Conservation (phyloP, 83 land plant species). For the Larix sibirica region DNA sequence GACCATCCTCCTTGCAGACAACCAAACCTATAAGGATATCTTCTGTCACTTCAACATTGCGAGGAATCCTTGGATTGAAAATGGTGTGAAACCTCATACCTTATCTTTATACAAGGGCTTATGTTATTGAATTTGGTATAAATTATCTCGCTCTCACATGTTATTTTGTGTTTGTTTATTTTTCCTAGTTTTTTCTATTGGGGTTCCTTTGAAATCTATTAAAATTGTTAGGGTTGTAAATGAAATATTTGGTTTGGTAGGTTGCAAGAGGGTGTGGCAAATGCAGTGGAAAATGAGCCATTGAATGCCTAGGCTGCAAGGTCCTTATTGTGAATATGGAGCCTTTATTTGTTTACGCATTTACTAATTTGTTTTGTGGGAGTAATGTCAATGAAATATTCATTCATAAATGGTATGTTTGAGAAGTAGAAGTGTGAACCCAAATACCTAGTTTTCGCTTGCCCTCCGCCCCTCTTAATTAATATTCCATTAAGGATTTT, state of each 20-base stretch:
- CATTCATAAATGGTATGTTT: neutral
- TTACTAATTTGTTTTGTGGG: too few relatives aligned
- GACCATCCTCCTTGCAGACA: neutral
- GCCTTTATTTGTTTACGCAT: neutral
- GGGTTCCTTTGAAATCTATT: neutral
- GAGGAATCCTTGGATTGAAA: neutral
- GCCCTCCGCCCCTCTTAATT: too few relatives aligned
- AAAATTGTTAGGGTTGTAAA: neutral
- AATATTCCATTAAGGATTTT: too few relatives aligned
- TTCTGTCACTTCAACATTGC: neutral
- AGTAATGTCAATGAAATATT: neutral
- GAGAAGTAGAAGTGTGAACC: too few relatives aligned
- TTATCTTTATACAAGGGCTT: neutral
- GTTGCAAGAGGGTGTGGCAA: constrained; percentile 48
- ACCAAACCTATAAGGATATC: constrained; percentile 1
- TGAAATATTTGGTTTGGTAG: constrained; percentile 25
- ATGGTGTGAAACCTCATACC: neutral
- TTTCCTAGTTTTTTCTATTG: neutral
- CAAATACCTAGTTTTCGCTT: too few relatives aligned
- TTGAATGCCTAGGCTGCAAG: constrained; percentile 92
- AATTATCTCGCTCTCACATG: neutral
- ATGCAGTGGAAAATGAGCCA: constrained; percentile 76
- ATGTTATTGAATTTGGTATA: neutral
- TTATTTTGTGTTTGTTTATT: neutral
- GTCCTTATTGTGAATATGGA: constrained; percentile 14